A percentile compares a stretch with the other conserved stretches of the same genome.
Conservation (phyloP, 192 early-diverging fungal species). For the Geranomyces variabilis region DNA sequence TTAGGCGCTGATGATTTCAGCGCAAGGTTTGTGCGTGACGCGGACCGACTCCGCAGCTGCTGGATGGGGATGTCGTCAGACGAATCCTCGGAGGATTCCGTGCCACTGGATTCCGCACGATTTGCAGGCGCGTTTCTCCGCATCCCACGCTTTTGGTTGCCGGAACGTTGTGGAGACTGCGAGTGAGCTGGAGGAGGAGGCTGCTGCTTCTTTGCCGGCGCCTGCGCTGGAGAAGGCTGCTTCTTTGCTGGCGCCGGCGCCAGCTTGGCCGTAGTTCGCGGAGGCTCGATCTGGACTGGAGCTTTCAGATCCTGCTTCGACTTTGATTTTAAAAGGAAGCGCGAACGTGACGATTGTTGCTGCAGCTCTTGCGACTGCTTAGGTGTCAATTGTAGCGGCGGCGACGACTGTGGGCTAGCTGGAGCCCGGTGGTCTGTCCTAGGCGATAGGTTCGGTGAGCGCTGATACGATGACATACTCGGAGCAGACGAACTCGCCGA, state of each 20-base stretch:
- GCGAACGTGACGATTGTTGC: too few relatives aligned
- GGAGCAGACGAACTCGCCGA: neutral
- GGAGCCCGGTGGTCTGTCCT: neutral
- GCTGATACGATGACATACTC: neutral
- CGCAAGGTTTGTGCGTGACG: neutral
- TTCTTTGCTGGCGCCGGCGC: neutral
- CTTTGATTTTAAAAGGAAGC: too few relatives aligned
- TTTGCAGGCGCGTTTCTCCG: too few relatives aligned
- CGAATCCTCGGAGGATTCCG: constrained; percentile 9
- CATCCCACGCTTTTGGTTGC: too few relatives aligned
- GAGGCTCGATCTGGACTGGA: too few relatives aligned
- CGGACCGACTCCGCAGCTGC: constrained; percentile 3
- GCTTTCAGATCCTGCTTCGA: too few relatives aligned
- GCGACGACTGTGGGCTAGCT: neutral
- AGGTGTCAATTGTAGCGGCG: neutral
- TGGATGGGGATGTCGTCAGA: neutral
- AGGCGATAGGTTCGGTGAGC: too few relatives aligned
- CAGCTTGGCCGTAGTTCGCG: neutral
- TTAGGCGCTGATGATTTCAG: neutral
- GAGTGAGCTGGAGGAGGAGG: too few relatives aligned
- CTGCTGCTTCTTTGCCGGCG: neutral
- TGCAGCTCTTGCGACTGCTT: neutral
- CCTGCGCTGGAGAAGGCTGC: neutral
- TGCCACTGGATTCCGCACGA: constrained; percentile 19
- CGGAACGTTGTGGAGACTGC: too few relatives aligned